Evolutionary conservation across 306 rosid genomes (phyloP).

Genomic region (Ochetophila trinervis): DNA sequence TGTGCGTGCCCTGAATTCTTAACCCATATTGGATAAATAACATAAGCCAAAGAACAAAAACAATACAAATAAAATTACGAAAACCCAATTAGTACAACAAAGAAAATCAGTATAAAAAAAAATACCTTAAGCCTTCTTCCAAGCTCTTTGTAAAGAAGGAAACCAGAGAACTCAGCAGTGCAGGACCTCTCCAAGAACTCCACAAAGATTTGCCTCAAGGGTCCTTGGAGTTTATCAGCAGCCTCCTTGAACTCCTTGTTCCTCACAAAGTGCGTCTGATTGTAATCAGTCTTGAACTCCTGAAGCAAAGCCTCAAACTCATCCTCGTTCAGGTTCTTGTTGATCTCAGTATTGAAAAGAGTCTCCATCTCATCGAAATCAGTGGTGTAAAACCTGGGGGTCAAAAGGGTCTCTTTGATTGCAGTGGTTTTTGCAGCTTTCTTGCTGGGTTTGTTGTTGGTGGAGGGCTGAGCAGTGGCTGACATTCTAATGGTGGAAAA

Average conservation of each 20-base stretch:
- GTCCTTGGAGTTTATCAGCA: conserved; percentile 82
- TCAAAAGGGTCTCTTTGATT: conserved; percentile 83
- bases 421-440: conserved; percentile 43
- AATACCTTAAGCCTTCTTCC: conserved; percentile 93
- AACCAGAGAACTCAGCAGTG: conserved; percentile 98
- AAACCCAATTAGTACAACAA: not conserved
- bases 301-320: conserved; percentile 92
- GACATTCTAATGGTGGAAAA: conserved; percentile 58
- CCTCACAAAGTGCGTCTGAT: conserved; percentile 96
- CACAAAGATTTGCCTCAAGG: conserved; percentile 86
- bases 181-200: conserved; percentile 99
- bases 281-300: conserved; percentile 98
- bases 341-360: conserved; percentile 95
- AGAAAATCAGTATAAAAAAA: not conserved
- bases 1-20: no score
- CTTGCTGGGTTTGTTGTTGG: conserved; percentile 52
- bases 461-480: conserved; percentile 32
- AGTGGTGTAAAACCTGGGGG: conserved; percentile 95
- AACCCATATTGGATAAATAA: no score
- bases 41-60: no score
- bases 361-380: conserved; percentile 98
- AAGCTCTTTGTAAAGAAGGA: conserved; percentile 94
- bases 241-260: conserved; percentile 98
- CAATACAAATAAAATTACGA: not conserved
- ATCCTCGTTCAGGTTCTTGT: conserved; percentile 69